These are phyloP conservation scores for Verruconis gallopava DNA, from an alignment of 2,329 filamentous ascomycete genomes.

Conservation along the genomic window DNA sequence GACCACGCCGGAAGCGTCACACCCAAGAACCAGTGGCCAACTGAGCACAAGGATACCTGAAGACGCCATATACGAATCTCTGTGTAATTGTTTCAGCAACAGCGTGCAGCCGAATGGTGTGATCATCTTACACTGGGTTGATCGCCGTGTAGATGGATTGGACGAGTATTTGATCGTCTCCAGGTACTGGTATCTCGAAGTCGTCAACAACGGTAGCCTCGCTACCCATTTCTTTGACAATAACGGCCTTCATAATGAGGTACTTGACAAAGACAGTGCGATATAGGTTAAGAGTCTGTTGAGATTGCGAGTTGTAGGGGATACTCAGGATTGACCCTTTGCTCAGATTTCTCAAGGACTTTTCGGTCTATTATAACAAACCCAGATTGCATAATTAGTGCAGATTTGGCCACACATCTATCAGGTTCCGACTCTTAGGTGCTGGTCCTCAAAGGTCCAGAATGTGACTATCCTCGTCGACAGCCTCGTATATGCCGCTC, in stretches of 20 bases:
- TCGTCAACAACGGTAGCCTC: slow-evolving; percentile 12
- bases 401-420: no score
- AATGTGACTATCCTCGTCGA: no score
- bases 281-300: no score
- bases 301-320: no score
- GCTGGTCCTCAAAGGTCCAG: no score
- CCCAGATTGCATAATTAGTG: no score
- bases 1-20: slow-evolving; percentile 20
- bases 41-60: slow-evolving; percentile 18
- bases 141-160: slow-evolving; percentile 21
- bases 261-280: no score
- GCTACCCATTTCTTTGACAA: slow-evolving; percentile 11
- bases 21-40: slow-evolving; percentile 21
- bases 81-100: slow-evolving; percentile 8
- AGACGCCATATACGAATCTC: slow-evolving; percentile 18
- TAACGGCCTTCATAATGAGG: slow-evolving; percentile 14
- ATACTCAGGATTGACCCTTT: no score
- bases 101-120: neutral
- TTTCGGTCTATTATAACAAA: no score
- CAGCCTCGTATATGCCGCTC: no score
- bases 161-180: slow-evolving; percentile 20
- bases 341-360: no score
- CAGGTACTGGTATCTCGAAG: slow-evolving; percentile 17
- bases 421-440: no score
- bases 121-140: slow-evolving; percentile 21